Evolutionary conservation across 2,329 filamentous ascomycete genomes (phyloP), one percentile per base, ranked within the genome.

Genomic region (Aspergillus aculeatus): DNA sequence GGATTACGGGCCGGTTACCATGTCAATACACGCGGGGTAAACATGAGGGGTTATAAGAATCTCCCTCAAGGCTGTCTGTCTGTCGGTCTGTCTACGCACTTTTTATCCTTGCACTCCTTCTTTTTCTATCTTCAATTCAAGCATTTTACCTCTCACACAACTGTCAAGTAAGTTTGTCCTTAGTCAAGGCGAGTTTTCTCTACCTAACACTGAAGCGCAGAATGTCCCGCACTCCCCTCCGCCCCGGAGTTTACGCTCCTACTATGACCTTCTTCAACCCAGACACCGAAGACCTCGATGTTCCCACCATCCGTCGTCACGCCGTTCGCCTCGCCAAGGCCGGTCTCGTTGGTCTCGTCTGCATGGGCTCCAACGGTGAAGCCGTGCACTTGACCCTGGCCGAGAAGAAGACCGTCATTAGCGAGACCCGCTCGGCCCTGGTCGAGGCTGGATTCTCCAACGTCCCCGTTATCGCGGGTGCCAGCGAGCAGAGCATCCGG

Each of bases 231-330:
- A 83, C 80, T n/a, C 82, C 88, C 64, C 84, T 96, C 57, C 89
- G 89, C 49, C 88, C 89, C 70, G 91, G 91, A 73, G 92, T 95
- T 74, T 96, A 95, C 77, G 90, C 90, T 61, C 92, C 92, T 26
- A 94, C 90, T 62, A 91, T 95, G 87, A 96, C 91, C 70, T 96
- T 96, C 76, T 96, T 96, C 81, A 82, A 94, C 77, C 83, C 89
- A 6, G 84, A 88, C 65, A 95, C 90, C 50, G 92, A 96, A 78
- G 90, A 95, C 52, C 83, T 96, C 69, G 92, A 96, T 72, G 86
- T 93, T 64, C 82, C 89, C 38, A 84, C 85, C 61, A 90, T 95
- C 79, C 90, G 91, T 77, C 89, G 85, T 72, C 92, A 96, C 73
- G 89, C 90, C 24, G 86, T 90, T 66, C 88, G 91, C 51, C 86